Conservation (phyloP, 78 protist species). For the Cavenderia fasciculata region DNA sequence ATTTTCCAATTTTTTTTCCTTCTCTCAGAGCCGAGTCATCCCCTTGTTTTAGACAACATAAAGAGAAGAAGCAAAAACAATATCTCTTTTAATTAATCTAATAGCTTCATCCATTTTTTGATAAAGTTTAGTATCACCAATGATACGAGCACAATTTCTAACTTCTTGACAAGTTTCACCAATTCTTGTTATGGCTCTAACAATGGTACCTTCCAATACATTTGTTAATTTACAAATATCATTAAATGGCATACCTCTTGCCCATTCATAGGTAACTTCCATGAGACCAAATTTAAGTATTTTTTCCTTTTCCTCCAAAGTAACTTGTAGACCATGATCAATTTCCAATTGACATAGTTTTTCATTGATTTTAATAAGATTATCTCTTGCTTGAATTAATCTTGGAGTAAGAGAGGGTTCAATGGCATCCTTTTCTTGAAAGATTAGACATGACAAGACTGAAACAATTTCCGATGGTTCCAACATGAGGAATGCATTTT, state of each 20-base stretch:
- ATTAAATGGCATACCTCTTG: conserved; percentile 89
- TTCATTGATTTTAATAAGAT: background rate
- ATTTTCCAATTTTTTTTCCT: background rate
- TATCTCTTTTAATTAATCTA: conserved; percentile 91
- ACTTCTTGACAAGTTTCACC: conserved; percentile 93
- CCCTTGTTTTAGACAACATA: conserved; percentile 62
- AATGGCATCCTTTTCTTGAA: conserved; percentile 80
- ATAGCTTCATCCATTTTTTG: conserved; percentile 91
- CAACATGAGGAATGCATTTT: conserved; percentile 81
- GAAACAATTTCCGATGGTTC: conserved; percentile 87
- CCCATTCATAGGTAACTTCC: conserved; percentile 96
- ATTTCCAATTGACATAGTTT: conserved; percentile 56
- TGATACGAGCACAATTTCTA: conserved; percentile 92
- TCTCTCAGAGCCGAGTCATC: background rate
- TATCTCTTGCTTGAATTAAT: conserved; percentile 28
- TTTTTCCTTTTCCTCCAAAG: background rate
- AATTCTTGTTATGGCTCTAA: conserved; percentile 91
- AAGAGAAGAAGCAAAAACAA: conserved; percentile 90
- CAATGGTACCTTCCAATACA: conserved; percentile 91
- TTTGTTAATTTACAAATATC: conserved; percentile 88
- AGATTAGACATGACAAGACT: conserved; percentile 81
- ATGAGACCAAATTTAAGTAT: conserved; percentile 65
- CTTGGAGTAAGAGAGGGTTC: conserved; percentile 76
- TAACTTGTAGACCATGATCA: conserved; percentile 70
- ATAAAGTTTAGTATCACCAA: conserved; percentile 92